Conservation (phyloP, 2,329 filamentous ascomycete genomes). For the Arthrobotrys megalospora region DNA sequence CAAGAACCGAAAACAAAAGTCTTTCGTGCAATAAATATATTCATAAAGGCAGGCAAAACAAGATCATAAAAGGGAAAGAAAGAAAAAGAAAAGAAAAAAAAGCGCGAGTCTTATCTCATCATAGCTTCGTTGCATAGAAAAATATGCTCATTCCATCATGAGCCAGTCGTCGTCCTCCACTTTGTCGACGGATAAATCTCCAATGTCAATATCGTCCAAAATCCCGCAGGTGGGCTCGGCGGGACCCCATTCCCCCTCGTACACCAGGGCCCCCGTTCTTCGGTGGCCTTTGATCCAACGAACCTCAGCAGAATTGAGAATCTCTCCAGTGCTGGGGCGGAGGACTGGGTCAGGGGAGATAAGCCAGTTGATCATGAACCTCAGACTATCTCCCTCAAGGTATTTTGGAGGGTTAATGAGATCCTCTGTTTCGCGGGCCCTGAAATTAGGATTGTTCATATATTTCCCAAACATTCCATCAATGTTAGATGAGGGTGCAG, state of each 20-base stretch:
- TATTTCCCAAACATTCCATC: conserved; percentile 53
- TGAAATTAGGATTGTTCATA: conserved; percentile 60
- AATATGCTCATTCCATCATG: conserved; percentile 57
- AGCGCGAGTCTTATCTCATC: conserved; percentile 34
- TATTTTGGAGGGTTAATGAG: conserved; percentile 82
- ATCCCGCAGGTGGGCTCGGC: conserved; percentile 75
- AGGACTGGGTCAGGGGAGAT: conserved; percentile 80
- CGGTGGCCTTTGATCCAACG: conserved; percentile 84
- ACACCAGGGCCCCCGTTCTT: conserved; percentile 91
- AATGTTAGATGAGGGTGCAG: conserved; percentile 40
- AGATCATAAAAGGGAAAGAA: conserved; percentile 38
- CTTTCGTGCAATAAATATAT: conserved; percentile 48
- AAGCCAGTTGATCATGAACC: conserved; percentile 89
- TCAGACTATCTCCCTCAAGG: conserved; percentile 90
- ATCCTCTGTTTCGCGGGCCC: conserved; percentile 69
- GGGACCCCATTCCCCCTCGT: conserved; percentile 95
- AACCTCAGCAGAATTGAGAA: conserved; percentile 81
- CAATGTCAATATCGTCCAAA: conserved; percentile 77
- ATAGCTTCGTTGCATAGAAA: conserved; percentile 37
- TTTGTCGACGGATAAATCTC: conserved; percentile 62
- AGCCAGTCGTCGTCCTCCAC: conserved; percentile 53
- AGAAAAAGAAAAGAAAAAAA: conserved; percentile 17
- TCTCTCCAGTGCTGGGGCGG: conserved; percentile 81
- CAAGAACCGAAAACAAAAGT: conserved; percentile 29
- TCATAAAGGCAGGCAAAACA: conserved; percentile 44